Evolutionary conservation across 2,329 filamentous ascomycete genomes (phyloP).

Genomic region (Aspergillus eucalypticola): DNA sequence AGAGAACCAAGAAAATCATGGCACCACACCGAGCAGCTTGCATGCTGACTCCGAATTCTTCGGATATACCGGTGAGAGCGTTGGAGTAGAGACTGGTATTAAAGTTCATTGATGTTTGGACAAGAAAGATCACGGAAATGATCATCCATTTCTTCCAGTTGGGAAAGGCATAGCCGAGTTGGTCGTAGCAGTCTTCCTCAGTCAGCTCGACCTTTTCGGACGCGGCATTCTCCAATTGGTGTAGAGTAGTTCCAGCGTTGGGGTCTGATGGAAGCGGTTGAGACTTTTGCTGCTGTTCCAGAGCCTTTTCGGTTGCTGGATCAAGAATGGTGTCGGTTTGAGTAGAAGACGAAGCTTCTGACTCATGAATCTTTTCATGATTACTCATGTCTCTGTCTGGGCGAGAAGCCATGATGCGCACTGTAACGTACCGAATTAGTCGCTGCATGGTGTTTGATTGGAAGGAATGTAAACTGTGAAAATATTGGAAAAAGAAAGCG

Average conservation of each 20-base stretch:
- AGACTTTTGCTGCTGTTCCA: constrained; percentile 15
- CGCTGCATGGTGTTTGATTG: neutral
- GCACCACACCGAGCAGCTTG: constrained; percentile 72
- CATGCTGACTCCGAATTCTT: constrained; percentile 67
- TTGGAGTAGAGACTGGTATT: constrained; percentile 75
- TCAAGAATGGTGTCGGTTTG: constrained; percentile 30
- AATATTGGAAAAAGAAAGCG: neutral
- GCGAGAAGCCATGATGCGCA: constrained; percentile 22
- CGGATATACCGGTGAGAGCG: constrained; percentile 63
- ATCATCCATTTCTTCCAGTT: constrained; percentile 70
- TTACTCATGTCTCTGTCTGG: constrained; percentile 20
- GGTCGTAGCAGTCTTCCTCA: constrained; percentile 63
- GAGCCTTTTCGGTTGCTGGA: constrained; percentile 22
- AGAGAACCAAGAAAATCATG: constrained; percentile 74
- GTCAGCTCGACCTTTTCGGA: constrained; percentile 41
- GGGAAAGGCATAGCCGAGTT: constrained; percentile 65
- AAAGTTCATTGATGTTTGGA: constrained; percentile 77
- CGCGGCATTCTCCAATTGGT: constrained; percentile 29
- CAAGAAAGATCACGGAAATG: constrained; percentile 70
- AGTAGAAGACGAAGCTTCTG: constrained; percentile 36
- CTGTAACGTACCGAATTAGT: constrained; percentile 2
- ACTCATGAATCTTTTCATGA: constrained; percentile 31
- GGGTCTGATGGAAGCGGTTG: constrained; percentile 18
- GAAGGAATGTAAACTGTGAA: neutral
- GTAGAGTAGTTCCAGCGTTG: constrained; percentile 19